A percentile compares a stretch with the other conserved stretches of the same genome.
Evolutionary conservation across 1,284 basidiomycete genomes (phyloP).

Genomic region (Moniliophthora roreri): DNA sequence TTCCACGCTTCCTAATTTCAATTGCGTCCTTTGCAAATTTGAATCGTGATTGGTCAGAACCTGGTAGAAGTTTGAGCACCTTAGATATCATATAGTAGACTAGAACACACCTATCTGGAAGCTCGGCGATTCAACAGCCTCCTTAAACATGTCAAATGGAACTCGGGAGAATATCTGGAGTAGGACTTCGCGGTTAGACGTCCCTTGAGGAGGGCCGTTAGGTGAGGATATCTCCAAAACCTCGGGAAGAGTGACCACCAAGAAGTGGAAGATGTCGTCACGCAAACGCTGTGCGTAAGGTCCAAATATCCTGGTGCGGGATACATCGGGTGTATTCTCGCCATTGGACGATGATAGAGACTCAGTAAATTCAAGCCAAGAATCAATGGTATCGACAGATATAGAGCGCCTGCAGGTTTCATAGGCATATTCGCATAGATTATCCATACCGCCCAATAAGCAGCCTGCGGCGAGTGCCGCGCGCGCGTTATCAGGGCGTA

Average conservation of each 20-base stretch:
- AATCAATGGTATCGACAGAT: constrained; percentile 65
- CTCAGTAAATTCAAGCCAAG: constrained; percentile 78
- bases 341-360: constrained; percentile 54
- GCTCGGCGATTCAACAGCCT: constrained; percentile 70
- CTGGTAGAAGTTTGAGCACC: constrained; percentile 33
- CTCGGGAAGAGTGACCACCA: constrained; percentile 71
- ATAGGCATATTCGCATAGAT: constrained; percentile 79
- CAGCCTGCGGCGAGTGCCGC: constrained; percentile 80
- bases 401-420: constrained; percentile 74
- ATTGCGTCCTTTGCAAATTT: constrained; percentile 88
- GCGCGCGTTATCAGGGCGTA: constrained; percentile 77
- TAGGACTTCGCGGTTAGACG: constrained; percentile 60
- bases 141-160: constrained; percentile 82
- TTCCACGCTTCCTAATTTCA: constrained; percentile 71
- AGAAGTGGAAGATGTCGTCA: constrained; percentile 74
- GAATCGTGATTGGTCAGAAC: constrained; percentile 82
- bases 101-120: constrained; percentile 70
- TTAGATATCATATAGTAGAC: constrained; percentile 10
- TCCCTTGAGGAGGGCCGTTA: constrained; percentile 32
- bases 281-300: constrained; percentile 67
- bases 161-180: constrained; percentile 72
- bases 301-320: constrained; percentile 64
- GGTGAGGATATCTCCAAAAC: constrained; percentile 47
- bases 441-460: constrained; percentile 82
- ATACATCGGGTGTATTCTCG: constrained; percentile 48